A percentile compares a stretch with the other conserved stretches of the same genome.
Evolutionary conservation across 164 flowering plant species (phyloP).

Genomic region (Nymphaea colorata): DNA sequence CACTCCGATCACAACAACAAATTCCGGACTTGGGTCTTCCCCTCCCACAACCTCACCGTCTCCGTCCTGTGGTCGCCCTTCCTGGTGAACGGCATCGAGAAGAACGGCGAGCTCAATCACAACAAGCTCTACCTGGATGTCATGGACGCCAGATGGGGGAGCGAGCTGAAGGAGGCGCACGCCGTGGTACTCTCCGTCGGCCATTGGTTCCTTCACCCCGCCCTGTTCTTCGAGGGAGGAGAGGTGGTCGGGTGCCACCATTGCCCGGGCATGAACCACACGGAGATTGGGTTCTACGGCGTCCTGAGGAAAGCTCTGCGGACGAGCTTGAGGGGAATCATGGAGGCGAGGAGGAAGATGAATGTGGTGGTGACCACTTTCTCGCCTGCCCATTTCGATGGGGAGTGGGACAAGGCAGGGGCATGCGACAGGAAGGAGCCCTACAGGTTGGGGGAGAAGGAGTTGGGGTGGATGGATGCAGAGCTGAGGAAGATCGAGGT

Average conservation of each 20-base stretch:
- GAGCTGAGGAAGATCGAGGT: conserved; percentile 60
- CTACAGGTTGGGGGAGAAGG: conserved; percentile 41
- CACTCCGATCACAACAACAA: conserved; percentile 42
- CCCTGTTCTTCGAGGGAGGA: conserved; percentile 49
- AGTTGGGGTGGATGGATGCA: conserved; percentile 50
- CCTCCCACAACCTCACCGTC: conserved; percentile 43
- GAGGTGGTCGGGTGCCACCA: conserved; percentile 66
- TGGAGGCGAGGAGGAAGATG: conserved; percentile 10
- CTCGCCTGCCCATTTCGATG: conserved; percentile 87
- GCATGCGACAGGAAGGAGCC: conserved; percentile 68
- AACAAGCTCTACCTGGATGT: conserved; percentile 49
- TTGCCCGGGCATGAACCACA: conserved; percentile 49
- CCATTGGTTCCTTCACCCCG: conserved; percentile 88
- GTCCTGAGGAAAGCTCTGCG: conserved; percentile 53
- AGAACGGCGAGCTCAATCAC: conserved; percentile 30
- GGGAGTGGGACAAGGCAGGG: conserved; percentile 86
- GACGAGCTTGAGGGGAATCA: conserved; percentile 41
- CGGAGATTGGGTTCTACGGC: conserved; percentile 71
- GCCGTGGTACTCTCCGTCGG: conserved; percentile 68
- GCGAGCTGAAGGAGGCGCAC: conserved; percentile 45
- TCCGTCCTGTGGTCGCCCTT: conserved; percentile 93
- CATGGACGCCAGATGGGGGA: conserved; percentile 66
- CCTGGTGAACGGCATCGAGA: conserved; percentile 65
- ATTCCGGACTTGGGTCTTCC: conserved; percentile 63
- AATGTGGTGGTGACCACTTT: conserved; percentile 61